phyloP scores from a whole-genome alignment of 129 eudicot genomes.

The Flaveria bidentis region DNA sequence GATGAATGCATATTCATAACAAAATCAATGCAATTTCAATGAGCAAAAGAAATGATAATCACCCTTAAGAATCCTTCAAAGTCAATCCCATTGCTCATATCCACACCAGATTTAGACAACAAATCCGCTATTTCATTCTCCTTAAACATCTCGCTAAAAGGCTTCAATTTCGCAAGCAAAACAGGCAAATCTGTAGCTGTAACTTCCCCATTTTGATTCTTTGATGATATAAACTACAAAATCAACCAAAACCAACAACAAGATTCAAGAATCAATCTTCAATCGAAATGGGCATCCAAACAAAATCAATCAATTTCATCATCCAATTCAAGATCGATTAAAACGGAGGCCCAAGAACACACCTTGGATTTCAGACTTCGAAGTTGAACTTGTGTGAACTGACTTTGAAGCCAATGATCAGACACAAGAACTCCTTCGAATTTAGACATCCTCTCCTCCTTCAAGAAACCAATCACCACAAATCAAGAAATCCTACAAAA shows the following conservation, averaged over 20 bases:
- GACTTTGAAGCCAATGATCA: conserved; percentile 93
- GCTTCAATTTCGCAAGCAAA: conserved; percentile 62
- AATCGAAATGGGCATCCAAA: conserved; percentile 12
- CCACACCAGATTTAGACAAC: conserved; percentile 54
- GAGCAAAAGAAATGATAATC: neutral
- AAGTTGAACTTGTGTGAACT: conserved; percentile 91
- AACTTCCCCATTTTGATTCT: conserved; percentile 60
- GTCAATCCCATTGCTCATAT: conserved; percentile 55
- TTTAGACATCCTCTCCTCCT: conserved; percentile 61
- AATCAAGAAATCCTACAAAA: conserved; percentile 23
- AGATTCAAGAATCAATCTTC: conserved; percentile 12
- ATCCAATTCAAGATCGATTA: conserved; percentile 6
- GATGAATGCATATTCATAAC: conserved; percentile 8
- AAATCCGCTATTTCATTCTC: conserved; percentile 59
- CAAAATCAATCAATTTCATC: neutral
- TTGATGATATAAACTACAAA: conserved; percentile 54
- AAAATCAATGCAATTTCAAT: neutral
- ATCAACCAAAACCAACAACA: conserved; percentile 6
- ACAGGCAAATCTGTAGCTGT: conserved; percentile 64
- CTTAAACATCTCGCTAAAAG: conserved; percentile 44
- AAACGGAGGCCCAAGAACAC: conserved; percentile 10
- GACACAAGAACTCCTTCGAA: conserved; percentile 84
- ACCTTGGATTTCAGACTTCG: conserved; percentile 76
- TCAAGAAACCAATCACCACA: conserved; percentile 1
- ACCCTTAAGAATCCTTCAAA: conserved; percentile 90